phyloP scores from a whole-genome alignment of 495 filamentous ascomycete genomes.

The Sabuloglossum arenarium region DNA sequence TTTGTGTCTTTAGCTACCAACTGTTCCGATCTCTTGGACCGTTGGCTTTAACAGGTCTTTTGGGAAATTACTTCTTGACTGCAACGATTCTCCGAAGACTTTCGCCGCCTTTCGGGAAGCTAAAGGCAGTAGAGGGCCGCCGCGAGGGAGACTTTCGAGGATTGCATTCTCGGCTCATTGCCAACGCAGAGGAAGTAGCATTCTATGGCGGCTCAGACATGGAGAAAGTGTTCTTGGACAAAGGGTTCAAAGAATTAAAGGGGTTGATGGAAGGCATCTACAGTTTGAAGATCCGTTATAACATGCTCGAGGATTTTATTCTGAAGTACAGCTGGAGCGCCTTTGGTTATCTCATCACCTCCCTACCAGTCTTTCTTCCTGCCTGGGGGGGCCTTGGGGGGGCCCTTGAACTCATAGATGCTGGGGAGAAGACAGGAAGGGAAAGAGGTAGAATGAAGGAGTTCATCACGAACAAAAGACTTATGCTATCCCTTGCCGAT shows the following conservation, averaged over 20 bases:
- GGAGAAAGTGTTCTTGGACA: slow-evolving; percentile 73
- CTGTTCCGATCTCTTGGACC: slow-evolving; percentile 83
- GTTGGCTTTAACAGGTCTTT: slow-evolving; percentile 62
- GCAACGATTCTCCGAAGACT: slow-evolving; percentile 69
- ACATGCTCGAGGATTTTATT: slow-evolving; percentile 96
- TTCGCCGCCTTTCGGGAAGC: slow-evolving; percentile 86
- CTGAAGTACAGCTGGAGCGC: slow-evolving; percentile 98
- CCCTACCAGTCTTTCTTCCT: slow-evolving; percentile 83
- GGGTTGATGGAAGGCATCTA: slow-evolving; percentile 95
- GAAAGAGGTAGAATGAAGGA: slow-evolving; percentile 83
- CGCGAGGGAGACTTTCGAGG: slow-evolving; percentile 87
- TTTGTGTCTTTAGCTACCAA: slow-evolving; percentile 94
- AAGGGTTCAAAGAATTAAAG: slow-evolving; percentile 77
- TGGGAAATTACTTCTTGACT: slow-evolving; percentile 82
- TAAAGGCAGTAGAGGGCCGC: slow-evolving; percentile 86
- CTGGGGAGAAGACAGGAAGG: slow-evolving; percentile 19
- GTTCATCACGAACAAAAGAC: slow-evolving; percentile 97
- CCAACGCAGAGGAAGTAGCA: slow-evolving; percentile 96
- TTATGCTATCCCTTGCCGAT: slow-evolving; percentile 95
- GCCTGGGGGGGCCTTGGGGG: slow-evolving; percentile 78
- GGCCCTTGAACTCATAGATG: slow-evolving; percentile 35
- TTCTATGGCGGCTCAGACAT: slow-evolving; percentile 93
- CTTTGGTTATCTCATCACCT: slow-evolving; percentile 84
- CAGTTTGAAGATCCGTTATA: slow-evolving; percentile 88
- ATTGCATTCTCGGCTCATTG: slow-evolving; percentile 75